A percentile compares a stretch with the other conserved stretches of the same genome.
These are phyloP conservation scores for Trypanosomatidae sp. DNA, from an alignment of 208 protist genomes.

Conservation along the genomic window DNA sequence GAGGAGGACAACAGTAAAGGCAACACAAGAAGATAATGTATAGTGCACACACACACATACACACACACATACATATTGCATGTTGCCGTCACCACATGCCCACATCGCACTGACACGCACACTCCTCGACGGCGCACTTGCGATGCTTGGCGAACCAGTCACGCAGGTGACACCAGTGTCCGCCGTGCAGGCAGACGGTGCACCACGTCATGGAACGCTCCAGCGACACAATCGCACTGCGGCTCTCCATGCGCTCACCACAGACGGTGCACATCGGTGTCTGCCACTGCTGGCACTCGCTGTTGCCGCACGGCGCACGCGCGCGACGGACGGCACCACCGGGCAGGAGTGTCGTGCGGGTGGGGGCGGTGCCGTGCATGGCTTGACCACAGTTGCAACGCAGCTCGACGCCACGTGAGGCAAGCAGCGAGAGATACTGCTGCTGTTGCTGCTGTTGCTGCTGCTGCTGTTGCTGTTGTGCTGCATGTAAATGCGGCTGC, in stretches of 20 bases:
- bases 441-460: constrained; percentile 3
- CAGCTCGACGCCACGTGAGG: constrained; percentile 31
- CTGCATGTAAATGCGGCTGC: no score
- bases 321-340: constrained; percentile 7
- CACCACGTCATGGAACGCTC: constrained; percentile 74
- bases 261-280: constrained; percentile 74
- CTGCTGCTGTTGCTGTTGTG: constrained; percentile 7
- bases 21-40: no score
- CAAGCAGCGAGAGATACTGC: constrained; percentile 3
- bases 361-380: constrained; percentile 30
- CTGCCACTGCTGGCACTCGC: constrained; percentile 37
- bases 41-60: no score
- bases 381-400: constrained; percentile 61
- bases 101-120: constrained; percentile 51
- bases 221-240: constrained; percentile 16
- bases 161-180: constrained; percentile 61
- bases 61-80: no score
- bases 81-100: no score
- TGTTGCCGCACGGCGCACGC: constrained; percentile 31
- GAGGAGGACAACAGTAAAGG: no score
- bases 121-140: constrained; percentile 76
- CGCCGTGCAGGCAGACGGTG: constrained; percentile 77
- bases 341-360: constrained; percentile 7
- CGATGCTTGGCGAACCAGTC: constrained; percentile 81
- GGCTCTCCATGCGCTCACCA: constrained; percentile 43